Percentiles rank a stretch among this genome's conserved stretches.
Conservation (phyloP, 257 asterid genomes). For the Mitragyna speciosa region DNA sequence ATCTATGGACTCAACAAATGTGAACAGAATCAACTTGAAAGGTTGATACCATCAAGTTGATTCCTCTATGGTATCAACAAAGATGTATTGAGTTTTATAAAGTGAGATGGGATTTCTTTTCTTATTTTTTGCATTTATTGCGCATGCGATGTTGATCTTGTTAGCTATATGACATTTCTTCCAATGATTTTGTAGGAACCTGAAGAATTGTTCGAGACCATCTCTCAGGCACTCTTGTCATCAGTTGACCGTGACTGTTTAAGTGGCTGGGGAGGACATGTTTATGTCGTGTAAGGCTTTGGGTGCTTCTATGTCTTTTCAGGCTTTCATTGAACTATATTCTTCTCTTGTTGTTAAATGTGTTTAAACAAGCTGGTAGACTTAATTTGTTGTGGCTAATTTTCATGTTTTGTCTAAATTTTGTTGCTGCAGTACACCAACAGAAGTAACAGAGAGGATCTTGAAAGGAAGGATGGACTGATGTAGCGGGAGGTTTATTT, state of each 20-base stretch:
- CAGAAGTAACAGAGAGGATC: conserved; percentile 83
- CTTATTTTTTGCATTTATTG: neutral
- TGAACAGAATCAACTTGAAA: neutral
- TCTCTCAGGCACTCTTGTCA: conserved; percentile 86
- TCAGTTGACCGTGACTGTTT: conserved; percentile 93
- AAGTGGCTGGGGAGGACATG: conserved; percentile 99
- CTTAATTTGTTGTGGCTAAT: neutral
- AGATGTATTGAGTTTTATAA: neutral
- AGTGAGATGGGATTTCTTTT: neutral
- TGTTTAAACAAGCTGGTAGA: neutral
- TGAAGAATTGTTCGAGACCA: conserved; percentile 87
- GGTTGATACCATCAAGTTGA: no score
- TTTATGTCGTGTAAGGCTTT: conserved; percentile 73
- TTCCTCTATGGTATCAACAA: neutral
- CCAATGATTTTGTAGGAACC: conserved; percentile 52
- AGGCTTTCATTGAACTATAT: neutral
- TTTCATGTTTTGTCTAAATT: neutral
- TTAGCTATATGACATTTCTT: neutral
- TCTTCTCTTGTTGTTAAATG: neutral
- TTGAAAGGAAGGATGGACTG: conserved; percentile 93
- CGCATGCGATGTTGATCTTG: neutral
- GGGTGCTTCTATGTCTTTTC: neutral
- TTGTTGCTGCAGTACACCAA: conserved; percentile 68
- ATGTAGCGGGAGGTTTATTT: neutral
- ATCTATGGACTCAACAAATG: no score